Evolutionary conservation across 2,329 filamentous ascomycete species (phyloP), one percentile per base, ranked within the genome.

Genomic region (Monosporascus ibericus): DNA sequence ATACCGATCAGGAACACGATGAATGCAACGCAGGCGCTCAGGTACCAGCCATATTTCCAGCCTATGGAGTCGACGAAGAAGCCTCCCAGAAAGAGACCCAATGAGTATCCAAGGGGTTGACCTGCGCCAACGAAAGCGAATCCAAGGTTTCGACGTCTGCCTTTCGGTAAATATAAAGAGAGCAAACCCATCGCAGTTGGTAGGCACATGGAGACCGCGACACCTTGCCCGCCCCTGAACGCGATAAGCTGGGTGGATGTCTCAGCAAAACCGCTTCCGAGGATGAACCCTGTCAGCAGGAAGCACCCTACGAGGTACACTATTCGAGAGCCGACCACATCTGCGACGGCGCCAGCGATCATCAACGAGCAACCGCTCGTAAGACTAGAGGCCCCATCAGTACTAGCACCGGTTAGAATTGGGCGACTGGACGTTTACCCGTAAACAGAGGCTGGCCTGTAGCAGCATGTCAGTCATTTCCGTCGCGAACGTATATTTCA

Each of bases 1-100:
- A 42, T 20, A 14, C 39, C 39, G 22, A 70, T 56, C 0, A 65
- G 39, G 18, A 72, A 70, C 3, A 74, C 56, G 1, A 64, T 54
- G 11, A 76, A 55, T 1, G 65, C 67, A 1, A 76, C 47, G 7
- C 58, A 66, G 2, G 66, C 69, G 22, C 63, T 65, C 11, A 74
- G 51, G 51, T 75, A 79, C 58, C 73, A 80, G 3, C 71, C 74
- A 1, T 68, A 66, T 4, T 76, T 65, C 78, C 78, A 80, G 1
- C 75, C 76, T 4, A 72, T 59, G 0, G 68, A 70, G 44, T 78
- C 72, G 6, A 74, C 66, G 14, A 80, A 63, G 1, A 80, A 61
- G 14, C 78, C 78, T 9, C 73, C 76, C 1, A 79, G 55, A 1
- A 81, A 72, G 0, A 81, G 62, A 0, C 78, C 78, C 8, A 78